Conservation (phyloP, 2,329 filamentous ascomycete genomes). For the Aspergillus brasiliensis region DNA sequence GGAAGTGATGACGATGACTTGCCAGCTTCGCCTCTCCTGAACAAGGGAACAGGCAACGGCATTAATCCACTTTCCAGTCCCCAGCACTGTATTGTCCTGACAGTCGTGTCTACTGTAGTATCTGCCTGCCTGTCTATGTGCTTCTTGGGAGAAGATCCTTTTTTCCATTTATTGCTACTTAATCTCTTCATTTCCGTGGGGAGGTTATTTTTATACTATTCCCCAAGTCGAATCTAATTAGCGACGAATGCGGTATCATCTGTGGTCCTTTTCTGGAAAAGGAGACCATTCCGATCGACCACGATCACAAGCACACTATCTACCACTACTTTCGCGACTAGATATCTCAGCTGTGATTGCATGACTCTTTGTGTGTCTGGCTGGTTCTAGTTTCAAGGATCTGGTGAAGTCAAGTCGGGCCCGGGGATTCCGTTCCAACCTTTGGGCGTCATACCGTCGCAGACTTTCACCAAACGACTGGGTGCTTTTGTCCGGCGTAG, state of each 20-base stretch:
- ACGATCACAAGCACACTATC: not conserved
- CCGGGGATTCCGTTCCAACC: conserved; percentile 20
- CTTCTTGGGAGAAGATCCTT: not conserved
- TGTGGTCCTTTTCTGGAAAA: not conserved
- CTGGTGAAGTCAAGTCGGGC: conserved; percentile 10
- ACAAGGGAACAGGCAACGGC: conserved; percentile 14
- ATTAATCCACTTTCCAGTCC: conserved; percentile 6
- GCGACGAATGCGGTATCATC: not conserved
- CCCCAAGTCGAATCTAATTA: not conserved
- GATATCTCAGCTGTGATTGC: not conserved
- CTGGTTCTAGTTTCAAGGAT: conserved; percentile 8
- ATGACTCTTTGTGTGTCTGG: not conserved
- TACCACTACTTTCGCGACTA: not conserved
- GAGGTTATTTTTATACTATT: not conserved
- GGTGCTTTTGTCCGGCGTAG: conserved; percentile 26
- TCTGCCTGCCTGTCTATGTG: not conserved
- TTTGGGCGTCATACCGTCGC: conserved; percentile 27
- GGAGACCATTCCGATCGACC: not conserved
- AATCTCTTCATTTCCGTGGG: not conserved
- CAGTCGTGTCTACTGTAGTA: conserved; percentile 1
- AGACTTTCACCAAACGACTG: conserved; percentile 7
- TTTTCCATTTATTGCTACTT: conserved; percentile 1
- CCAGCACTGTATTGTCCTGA: no score
- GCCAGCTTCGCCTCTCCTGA: not conserved
- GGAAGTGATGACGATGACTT: not conserved